Evolutionary conservation across 129 eudicot species (phyloP), one percentile per base, ranked within the genome.

Genomic region (Arctium lappa): DNA sequence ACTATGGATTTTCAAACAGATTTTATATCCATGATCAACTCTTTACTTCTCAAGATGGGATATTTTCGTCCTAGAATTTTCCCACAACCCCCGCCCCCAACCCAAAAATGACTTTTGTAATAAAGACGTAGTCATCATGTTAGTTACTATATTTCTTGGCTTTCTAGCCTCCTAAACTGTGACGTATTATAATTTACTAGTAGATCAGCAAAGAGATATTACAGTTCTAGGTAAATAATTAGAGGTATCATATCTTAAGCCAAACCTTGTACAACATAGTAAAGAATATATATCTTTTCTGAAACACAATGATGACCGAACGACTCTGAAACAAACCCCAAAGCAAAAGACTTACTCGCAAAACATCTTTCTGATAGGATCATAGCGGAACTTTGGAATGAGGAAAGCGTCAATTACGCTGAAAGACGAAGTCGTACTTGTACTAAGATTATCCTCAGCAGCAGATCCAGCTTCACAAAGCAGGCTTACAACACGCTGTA

Each of bases 321-420:
- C 2, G 6, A 13, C 39, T 60, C 29, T n/a, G 68, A 60, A 60
- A 60, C 29, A 60, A 22, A 16, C 37, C 46, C 70, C 72, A 34
- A 74, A 50, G 63, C 75, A 68, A 56, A 56, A 31, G 46, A 79
- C 87, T 82, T 93, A 96, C 99, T 91, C 87, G 79, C 86, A 79
- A 76, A 93, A 96, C 62, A 81, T 70, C 84, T 93, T 96, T 83
- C 83, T 87, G 69, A 90, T 81, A 27, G 98, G 89, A 81, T 96
- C 99, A 76, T 90, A 96, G 27, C 87, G 92, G 33, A 89, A 93
- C 74, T 93, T 93, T 3, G 96, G 96, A 79, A 93, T 62, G 68
- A 80, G 32, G 75, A 96, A 93, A 10, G 91, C 92, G 15, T 96
- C 93, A 87, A 89, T 88, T 42, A 91, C 80, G 10, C 90, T 88